phyloP scores from a whole-genome alignment of 331 rosid genomes.

The Pyrus hybrid region DNA sequence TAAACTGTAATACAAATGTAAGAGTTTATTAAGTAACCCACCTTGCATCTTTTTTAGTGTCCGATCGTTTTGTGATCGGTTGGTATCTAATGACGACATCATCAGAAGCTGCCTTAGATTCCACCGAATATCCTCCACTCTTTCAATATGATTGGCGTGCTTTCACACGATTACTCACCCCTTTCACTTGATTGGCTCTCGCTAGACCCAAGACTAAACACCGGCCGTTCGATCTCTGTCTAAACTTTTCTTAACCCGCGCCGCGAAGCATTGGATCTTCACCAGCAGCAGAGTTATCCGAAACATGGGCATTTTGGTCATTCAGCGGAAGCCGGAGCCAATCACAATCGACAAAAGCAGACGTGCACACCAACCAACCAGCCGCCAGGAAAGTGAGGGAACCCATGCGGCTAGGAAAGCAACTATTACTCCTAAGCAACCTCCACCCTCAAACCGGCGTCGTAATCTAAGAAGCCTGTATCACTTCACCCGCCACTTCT shows the following conservation, averaged over 20 bases:
- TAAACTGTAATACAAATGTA: no score
- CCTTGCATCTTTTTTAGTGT: neutral
- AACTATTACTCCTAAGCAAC: slow-evolving; percentile 8
- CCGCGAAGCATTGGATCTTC: neutral
- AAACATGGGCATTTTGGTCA: neutral
- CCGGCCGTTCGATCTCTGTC: neutral
- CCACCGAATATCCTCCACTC: slow-evolving; percentile 5
- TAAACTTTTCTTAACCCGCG: neutral
- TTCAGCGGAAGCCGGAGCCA: neutral
- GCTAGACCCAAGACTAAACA: neutral
- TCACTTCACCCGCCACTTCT: slow-evolving; percentile 11
- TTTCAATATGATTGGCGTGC: neutral
- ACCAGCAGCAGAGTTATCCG: neutral
- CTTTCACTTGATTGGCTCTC: neutral
- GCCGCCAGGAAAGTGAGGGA: slow-evolving; percentile 1
- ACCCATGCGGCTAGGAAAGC: slow-evolving; percentile 8
- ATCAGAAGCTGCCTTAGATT: neutral
- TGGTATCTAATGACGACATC: neutral
- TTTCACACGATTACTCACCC: neutral
- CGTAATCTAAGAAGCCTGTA: slow-evolving; percentile 8
- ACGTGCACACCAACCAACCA: neutral
- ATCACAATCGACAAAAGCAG: neutral
- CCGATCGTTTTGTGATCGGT: neutral
- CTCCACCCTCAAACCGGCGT: slow-evolving; percentile 17
- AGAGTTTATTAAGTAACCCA: neutral